Evolutionary conservation across 2,329 filamentous ascomycete genomes (phyloP).

Genomic region (Xylaria sp.): DNA sequence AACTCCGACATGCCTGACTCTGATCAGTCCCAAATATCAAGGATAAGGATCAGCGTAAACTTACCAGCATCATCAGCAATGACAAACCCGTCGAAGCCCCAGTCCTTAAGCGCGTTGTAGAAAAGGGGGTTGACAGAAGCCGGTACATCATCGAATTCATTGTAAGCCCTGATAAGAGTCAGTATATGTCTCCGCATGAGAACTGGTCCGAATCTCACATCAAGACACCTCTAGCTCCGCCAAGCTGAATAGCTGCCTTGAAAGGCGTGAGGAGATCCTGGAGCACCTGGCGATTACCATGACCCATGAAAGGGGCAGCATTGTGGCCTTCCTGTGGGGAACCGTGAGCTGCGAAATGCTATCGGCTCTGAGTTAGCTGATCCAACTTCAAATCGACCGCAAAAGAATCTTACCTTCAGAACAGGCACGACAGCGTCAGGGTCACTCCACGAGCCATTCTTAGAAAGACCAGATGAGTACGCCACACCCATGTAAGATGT

Average conservation of each 20-base stretch:
- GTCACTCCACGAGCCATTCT: constrained; percentile 39
- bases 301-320: constrained; percentile 40
- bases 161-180: constrained; percentile 32
- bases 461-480: constrained; percentile 39
- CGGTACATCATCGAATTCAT: constrained; percentile 39
- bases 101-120: constrained; percentile 35
- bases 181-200: not conserved
- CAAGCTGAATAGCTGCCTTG: constrained; percentile 39
- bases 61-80: constrained; percentile 40
- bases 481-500: constrained; percentile 42
- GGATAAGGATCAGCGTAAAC: not conserved
- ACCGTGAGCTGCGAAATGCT: constrained; percentile 42
- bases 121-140: constrained; percentile 37
- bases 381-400: not conserved
- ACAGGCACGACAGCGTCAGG: constrained; percentile 40
- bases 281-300: constrained; percentile 39
- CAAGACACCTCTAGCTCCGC: constrained; percentile 40
- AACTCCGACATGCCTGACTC: constrained; percentile 31
- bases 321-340: constrained; percentile 40
- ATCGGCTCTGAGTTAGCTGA: constrained; percentile 1
- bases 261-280: constrained; percentile 40
- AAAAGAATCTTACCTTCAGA: constrained; percentile 33
- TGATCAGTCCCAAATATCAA: constrained; percentile 8
- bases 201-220: constrained; percentile 30
- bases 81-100: constrained; percentile 39